Base-by-base conservation (phyloP, 176 grass and related monocot species). In the Dactylis glomerata region DNA sequence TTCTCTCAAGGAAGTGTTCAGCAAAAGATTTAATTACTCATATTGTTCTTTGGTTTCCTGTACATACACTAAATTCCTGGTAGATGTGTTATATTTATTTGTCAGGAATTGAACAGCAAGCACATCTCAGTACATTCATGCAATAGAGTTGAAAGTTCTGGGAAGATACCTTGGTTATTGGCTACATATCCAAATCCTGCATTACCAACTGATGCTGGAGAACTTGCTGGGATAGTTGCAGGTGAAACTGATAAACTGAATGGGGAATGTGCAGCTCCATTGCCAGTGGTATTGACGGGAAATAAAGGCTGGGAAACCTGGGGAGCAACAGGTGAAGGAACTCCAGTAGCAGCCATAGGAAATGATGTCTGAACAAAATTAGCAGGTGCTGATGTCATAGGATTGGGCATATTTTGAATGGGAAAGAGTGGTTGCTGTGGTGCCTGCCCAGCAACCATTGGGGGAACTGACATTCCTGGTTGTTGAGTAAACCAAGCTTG, bases 381-480 rank as follows among this genome's bases (percentile, higher is more conserved):
- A 79, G 76, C 61, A 83, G 93, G 62, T 71, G 84, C 76, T 73
- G 91, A 86, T 47, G 89, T 78, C 77, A 92, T 86, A 86, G 86
- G 83, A 92, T 84, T 82, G 70, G 72, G 72, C 75, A 93, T 87
- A 85, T 91, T 98, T 66, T 99, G 97, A 86, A 99, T 92, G 14
- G 97, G 97, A 68, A 99, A 99, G 33, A 99, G 81, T 59, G 92
- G 93, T 22, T 95, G 96, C 30, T 90, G 93, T 45, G 87, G 89
- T 38, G 77, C 84, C 69, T 82, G 68, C 2, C 81, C 86, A 85
- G 85, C 11, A 37, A 74, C 41, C 72, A 82, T 81, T 79, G 31
- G 83, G 86, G 88, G 69, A 74, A 94, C 38, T 78, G 91, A 86
- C 84, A 89, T 83, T 61, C 57, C 57, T 70, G 63, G 71, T 57